Percentiles rank a stretch among this genome's conserved stretches.
These are phyloP conservation scores for Aspergillus proliferans DNA, from an alignment of 2,329 filamentous ascomycete species.

Conservation along the genomic window DNA sequence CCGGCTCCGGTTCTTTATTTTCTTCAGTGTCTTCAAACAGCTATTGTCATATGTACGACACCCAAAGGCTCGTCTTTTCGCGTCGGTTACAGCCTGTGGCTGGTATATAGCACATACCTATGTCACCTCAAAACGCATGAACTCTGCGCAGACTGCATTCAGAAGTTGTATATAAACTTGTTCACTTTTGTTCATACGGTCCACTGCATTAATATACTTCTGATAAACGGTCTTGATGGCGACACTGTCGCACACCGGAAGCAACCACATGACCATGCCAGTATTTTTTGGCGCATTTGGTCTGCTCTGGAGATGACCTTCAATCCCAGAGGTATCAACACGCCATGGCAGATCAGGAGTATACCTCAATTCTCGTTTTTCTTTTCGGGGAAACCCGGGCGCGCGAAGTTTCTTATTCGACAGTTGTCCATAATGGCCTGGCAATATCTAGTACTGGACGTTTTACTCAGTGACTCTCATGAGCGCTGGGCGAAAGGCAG, in stretches of 20 bases:
- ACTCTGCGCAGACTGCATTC: not conserved
- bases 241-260: not conserved
- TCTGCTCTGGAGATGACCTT: conserved; percentile 3
- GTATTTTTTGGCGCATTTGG: conserved; percentile 5
- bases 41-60: not conserved
- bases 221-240: not conserved
- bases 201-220: not conserved
- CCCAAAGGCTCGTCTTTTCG: not conserved
- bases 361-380: conserved; percentile 4
- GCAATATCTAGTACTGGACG: conserved; percentile 16
- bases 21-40: not conserved
- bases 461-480: not conserved
- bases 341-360: conserved; percentile 17
- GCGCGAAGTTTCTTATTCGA: conserved; percentile 11
- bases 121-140: not conserved
- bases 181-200: not conserved
- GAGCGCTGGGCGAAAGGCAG: not conserved
- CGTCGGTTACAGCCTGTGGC: not conserved
- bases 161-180: not conserved
- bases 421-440: conserved; percentile 14
- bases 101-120: not conserved
- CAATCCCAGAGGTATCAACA: conserved; percentile 14
- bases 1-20: not conserved
- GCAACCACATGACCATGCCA: not conserved
- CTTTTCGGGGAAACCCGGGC: conserved; percentile 5